Conservation (phyloP, 2,329 filamentous ascomycete genomes). For the Ascosphaera aggregata region DNA sequence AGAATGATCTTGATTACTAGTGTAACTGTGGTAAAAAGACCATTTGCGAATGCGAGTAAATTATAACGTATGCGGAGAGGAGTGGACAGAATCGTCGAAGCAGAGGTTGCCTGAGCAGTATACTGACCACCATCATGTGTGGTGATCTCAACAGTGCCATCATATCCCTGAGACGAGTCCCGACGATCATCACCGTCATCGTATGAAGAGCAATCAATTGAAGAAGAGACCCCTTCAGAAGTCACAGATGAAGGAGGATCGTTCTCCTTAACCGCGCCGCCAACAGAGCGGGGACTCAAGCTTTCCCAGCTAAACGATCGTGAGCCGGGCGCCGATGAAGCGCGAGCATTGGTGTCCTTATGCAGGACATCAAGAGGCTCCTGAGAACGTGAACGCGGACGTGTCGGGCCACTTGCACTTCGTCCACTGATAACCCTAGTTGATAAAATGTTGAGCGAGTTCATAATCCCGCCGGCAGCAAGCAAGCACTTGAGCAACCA, state of each 20-base stretch:
- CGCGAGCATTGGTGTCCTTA: not conserved
- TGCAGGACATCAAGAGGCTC: conserved; percentile 4
- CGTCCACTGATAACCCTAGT: conserved; percentile 42
- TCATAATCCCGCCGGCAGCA: conserved; percentile 54
- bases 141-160: conserved; percentile 7
- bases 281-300: not conserved
- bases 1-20: conserved; percentile 58
- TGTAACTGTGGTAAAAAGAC: conserved; percentile 47
- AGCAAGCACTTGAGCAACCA: too few relatives aligned
- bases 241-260: not conserved
- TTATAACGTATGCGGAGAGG: conserved; percentile 10
- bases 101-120: not conserved
- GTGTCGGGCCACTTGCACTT: conserved; percentile 15
- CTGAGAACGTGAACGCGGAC: conserved; percentile 31
- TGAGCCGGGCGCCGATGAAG: not conserved
- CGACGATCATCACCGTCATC: not conserved
- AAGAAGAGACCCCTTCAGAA: conserved; percentile 18
- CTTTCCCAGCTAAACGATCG: not conserved
- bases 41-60: conserved; percentile 35
- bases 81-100: not conserved
- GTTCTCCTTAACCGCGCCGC: too few relatives aligned
- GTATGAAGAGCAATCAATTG: conserved; percentile 11
- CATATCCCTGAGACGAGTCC: not conserved
- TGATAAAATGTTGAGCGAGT: conserved; percentile 87
- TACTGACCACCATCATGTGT: not conserved